phyloP scores from a whole-genome alignment of 345 rosid species.

The Rhodamnia argentea region DNA sequence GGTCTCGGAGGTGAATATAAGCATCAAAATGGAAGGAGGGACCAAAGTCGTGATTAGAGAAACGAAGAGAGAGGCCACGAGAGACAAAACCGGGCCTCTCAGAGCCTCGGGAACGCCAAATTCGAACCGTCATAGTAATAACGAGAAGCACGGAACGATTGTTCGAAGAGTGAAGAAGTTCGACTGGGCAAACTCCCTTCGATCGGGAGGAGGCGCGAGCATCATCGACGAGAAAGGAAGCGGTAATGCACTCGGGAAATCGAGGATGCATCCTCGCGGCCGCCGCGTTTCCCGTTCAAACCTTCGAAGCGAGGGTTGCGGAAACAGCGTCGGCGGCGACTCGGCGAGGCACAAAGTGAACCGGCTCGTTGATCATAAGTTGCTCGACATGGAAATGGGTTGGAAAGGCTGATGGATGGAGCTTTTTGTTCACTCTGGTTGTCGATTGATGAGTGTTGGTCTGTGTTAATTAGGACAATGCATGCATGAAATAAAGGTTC shows the following conservation, averaged over 20 bases:
- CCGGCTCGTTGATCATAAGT: slow-evolving; percentile 1
- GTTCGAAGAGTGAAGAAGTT: slow-evolving; percentile 10
- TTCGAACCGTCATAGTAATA: neutral
- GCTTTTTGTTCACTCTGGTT: neutral
- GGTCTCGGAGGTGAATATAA: slow-evolving; percentile 43
- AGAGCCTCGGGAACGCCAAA: neutral
- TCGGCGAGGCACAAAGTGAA: neutral
- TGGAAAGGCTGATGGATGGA: slow-evolving; percentile 26
- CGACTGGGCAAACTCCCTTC: slow-evolving; percentile 42
- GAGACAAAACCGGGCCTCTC: neutral
- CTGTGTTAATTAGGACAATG: neutral
- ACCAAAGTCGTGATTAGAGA: slow-evolving; percentile 60
- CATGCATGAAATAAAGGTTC: neutral
- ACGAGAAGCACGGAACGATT: neutral
- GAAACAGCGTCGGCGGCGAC: neutral
- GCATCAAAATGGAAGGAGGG: slow-evolving; percentile 62
- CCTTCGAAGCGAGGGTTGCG: neutral
- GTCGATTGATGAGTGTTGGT: neutral
- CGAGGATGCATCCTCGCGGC: neutral
- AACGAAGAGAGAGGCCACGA: slow-evolving; percentile 23
- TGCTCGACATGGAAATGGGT: slow-evolving; percentile 9
- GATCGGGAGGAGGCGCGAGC: slow-evolving; percentile 12
- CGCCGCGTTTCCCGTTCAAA: neutral
- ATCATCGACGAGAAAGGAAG: neutral
- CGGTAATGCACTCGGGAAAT: neutral